Percentiles rank a stretch among this genome's conserved stretches.
These are phyloP conservation scores for Castanospermum australe DNA, from an alignment of 306 rosid genomes.

Conservation along the genomic window DNA sequence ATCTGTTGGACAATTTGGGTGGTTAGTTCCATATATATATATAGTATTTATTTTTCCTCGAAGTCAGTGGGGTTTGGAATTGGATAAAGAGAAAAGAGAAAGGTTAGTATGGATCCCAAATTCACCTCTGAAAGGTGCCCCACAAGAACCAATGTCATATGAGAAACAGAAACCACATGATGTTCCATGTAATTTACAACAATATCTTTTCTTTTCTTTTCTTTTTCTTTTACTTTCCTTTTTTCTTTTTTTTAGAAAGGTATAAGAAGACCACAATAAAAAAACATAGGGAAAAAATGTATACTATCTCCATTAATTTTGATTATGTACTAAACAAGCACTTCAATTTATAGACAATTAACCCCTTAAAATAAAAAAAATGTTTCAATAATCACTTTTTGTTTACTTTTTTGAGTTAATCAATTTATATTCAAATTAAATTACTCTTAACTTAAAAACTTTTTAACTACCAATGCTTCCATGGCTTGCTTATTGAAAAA, in stretches of 20 bases:
- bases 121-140: constrained; percentile 1
- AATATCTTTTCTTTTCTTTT: constrained; percentile 1
- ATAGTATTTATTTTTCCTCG: background rate
- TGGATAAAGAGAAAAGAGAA: background rate
- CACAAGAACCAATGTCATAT: background rate
- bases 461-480: background rate
- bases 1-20: constrained; percentile 14
- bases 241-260: background rate
- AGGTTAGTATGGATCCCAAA: background rate
- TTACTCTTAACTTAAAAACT: background rate
- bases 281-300: too few relatives aligned
- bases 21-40: constrained; percentile 19
- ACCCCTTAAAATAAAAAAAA: too few relatives aligned
- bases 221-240: background rate
- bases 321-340: too few relatives aligned
- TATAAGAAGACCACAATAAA: background rate
- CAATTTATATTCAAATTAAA: background rate
- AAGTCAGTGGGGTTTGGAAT: constrained; percentile 23
- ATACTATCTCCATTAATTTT: too few relatives aligned
- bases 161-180: constrained; percentile 12
- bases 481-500: too few relatives aligned
- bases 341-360: too few relatives aligned
- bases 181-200: background rate
- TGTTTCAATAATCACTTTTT: background rate
- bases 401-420: background rate